A percentile compares a stretch with the other conserved stretches of the same genome.
These are phyloP conservation scores for Magnaporthales sp. DNA, from an alignment of 2,329 filamentous ascomycete genomes.

Conservation along the genomic window DNA sequence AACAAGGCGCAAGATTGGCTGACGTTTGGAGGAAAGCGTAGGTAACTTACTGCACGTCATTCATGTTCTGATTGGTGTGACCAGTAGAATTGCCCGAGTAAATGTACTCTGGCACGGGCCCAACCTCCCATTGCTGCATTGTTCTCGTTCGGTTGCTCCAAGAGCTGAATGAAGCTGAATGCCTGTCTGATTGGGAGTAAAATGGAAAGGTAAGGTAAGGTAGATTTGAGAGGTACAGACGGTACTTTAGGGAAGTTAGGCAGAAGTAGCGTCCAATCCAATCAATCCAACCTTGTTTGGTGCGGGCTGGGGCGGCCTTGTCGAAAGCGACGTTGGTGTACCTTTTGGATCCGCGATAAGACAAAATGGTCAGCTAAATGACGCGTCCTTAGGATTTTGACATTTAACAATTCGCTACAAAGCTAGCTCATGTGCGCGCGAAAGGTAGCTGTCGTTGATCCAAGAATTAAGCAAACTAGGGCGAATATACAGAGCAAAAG, in stretches of 20 bases:
- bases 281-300: neutral
- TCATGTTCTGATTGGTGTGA: constrained; percentile 49
- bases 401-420: neutral
- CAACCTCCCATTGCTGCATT: constrained; percentile 56
- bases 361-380: neutral
- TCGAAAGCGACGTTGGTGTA: neutral
- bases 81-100: constrained; percentile 43
- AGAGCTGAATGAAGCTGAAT: neutral
- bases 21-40: neutral
- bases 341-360: neutral
- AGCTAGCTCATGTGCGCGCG: neutral
- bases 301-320: neutral
- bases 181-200: neutral
- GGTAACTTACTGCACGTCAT: constrained; percentile 23
- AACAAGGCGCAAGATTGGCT: neutral
- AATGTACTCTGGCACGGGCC: constrained; percentile 51
- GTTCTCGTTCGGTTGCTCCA: constrained; percentile 14
- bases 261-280: neutral
- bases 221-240: neutral
- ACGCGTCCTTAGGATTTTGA: neutral
- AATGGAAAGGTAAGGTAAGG: neutral
- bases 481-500: neutral
- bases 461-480: neutral
- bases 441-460: neutral
- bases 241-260: neutral